Base-by-base conservation (phyloP, 176 grass and related monocot species). In the Puccinellia tenuiflora region DNA sequence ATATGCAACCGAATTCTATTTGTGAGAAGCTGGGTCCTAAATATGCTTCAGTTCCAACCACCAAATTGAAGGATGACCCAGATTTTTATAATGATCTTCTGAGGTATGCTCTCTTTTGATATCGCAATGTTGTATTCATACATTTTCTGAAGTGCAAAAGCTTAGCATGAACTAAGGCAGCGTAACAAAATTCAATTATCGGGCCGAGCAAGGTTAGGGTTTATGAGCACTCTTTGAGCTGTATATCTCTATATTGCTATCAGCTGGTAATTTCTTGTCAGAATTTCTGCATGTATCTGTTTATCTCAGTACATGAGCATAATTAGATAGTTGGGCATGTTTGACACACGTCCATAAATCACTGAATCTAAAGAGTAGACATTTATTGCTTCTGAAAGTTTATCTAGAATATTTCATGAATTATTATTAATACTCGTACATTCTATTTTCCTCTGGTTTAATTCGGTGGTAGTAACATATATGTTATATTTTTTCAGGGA, bases 51-150 rank as follows among this genome's bases (percentile, higher is more conserved):
- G 68, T 96, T 87, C 91, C 96, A 75, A 79, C 68, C 31, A 35
- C 81, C 21, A 85, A 87, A 73, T 35, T 99, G 84, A 87, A 88
- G 83, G 87, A 99, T 63, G 68, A 83, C 57, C 87, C 91, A 67
- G 91, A 96, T 89, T 99, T 99, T 86, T 92, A 87, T 82, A 86
- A 89, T 75, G 96, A 99, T 88, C 89, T 99, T 82, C 85, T 99
- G 60, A 96, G 93, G 96, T 99, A 88, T 43, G 30, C 28, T 67
- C 78, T 63, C 26, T 0, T 21, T 89, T 2, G 62, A 37, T 86
- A 29, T 22, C 52, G 17, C 55, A 43, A 29, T 54, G 14, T 18
- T 40, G 21, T 12, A 26, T n/a, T 25, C 29, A 42, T 31, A 40
- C 42, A 78, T 78, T 51, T 60, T 78, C 29, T 6, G 4, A 78